A percentile compares a stretch with the other conserved stretches of the same genome.
These are phyloP conservation scores for Populus pruinosa DNA, from an alignment of 345 rosid species.

Conservation along the genomic window DNA sequence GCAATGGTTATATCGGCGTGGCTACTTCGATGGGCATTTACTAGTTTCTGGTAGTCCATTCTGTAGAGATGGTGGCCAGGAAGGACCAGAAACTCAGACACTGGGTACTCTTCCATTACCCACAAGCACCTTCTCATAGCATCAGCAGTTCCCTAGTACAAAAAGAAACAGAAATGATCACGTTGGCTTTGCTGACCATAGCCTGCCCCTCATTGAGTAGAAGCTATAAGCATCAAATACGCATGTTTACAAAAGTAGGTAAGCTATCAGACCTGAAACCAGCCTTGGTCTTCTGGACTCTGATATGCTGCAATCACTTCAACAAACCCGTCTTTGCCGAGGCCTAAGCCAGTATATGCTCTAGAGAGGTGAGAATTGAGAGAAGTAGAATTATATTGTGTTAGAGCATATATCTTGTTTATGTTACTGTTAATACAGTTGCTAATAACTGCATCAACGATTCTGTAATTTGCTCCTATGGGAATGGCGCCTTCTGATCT, in stretches of 20 bases:
- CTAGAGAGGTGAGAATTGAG: slow-evolving; percentile 74
- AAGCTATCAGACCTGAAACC: slow-evolving; percentile 64
- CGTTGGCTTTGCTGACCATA: background rate
- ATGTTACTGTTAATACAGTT: slow-evolving; percentile 86
- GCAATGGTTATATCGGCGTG: slow-evolving; percentile 57
- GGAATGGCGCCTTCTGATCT: slow-evolving; percentile 88
- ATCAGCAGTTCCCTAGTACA: slow-evolving; percentile 73
- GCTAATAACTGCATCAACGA: slow-evolving; percentile 76
- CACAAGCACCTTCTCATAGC: slow-evolving; percentile 82
- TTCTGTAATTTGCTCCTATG: slow-evolving; percentile 65
- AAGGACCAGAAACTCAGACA: slow-evolving; percentile 64
- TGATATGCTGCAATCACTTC: slow-evolving; percentile 86
- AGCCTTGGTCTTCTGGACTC: slow-evolving; percentile 60
- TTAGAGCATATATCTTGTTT: slow-evolving; percentile 72
- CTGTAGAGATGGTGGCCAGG: slow-evolving; percentile 82
- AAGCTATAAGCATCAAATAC: background rate
- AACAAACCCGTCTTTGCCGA: slow-evolving; percentile 61
- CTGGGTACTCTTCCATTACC: slow-evolving; percentile 74
- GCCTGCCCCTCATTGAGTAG: background rate
- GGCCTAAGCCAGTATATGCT: slow-evolving; percentile 57
- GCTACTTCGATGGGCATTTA: slow-evolving; percentile 52
- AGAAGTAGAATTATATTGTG: slow-evolving; percentile 85
- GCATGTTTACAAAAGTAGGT: background rate
- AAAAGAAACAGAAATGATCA: background rate
- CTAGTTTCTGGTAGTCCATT: slow-evolving; percentile 73